phyloP scores from a whole-genome alignment of 768 basidiomycete species.

The Lyophyllum shimeji region DNA sequence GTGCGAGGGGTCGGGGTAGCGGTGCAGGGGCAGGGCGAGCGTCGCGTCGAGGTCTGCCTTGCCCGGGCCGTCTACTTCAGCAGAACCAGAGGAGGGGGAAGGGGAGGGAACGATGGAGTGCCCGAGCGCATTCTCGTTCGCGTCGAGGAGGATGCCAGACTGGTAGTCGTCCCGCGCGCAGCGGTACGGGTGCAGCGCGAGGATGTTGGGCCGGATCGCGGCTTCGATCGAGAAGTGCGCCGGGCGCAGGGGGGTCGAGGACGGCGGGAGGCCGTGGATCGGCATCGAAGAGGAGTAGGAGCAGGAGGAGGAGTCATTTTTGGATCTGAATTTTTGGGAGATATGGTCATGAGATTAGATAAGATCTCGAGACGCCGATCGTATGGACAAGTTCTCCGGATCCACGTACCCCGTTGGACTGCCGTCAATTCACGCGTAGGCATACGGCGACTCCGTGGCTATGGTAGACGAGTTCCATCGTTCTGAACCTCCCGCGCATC shows the following conservation, averaged over 20 bases:
- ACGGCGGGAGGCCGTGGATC: constrained; percentile 59
- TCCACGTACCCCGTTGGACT: too few species aligned
- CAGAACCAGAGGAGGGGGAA: constrained; percentile 34
- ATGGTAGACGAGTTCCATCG: too few species aligned
- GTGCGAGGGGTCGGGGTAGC: constrained; percentile 94
- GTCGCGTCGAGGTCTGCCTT: background rate
- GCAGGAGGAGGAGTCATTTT: constrained; percentile 2
- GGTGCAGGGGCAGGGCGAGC: constrained; percentile 62
- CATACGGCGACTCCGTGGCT: too few species aligned
- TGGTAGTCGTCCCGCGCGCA: constrained; percentile 97
- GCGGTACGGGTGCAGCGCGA: constrained; percentile 87
- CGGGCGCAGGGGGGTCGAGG: constrained; percentile 48
- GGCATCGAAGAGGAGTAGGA: constrained; percentile 39
- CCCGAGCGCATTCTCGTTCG: constrained; percentile 96
- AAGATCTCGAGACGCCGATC: too few species aligned
- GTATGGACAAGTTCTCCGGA: too few species aligned
- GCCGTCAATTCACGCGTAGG: too few species aligned
- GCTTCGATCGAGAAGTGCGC: constrained; percentile 82
- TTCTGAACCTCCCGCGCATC: too few species aligned
- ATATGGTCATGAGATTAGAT: too few species aligned
- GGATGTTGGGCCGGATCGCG: constrained; percentile 92
- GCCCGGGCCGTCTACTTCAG: too few species aligned
- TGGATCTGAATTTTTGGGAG: constrained; percentile 2
- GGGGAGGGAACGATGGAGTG: constrained; percentile 62
- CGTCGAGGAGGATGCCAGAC: constrained; percentile 89